Percentiles rank a stretch among this genome's conserved stretches.
Conservation (phyloP, 129 eudicot species). For the Arctium minus region DNA sequence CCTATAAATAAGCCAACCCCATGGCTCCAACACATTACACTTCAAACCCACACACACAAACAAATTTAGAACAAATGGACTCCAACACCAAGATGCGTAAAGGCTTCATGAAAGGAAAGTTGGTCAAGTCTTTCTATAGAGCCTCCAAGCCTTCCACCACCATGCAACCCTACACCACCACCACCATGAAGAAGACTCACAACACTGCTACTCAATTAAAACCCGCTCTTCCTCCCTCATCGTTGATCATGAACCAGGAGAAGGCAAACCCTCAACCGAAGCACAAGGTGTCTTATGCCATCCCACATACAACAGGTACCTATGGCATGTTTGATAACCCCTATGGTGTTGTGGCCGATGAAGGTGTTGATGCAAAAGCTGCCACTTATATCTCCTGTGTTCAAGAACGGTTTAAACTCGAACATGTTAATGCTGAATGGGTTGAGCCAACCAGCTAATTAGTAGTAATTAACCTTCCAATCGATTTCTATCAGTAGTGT, state of each 20-base stretch:
- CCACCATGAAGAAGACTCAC: constrained; percentile 17
- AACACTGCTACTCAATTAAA: not conserved
- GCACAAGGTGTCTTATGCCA: constrained; percentile 46
- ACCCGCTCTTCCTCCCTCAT: constrained; percentile 28
- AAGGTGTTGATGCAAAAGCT: constrained; percentile 60
- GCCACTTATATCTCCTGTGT: constrained; percentile 66
- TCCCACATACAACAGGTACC: constrained; percentile 25
- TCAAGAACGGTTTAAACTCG: constrained; percentile 66
- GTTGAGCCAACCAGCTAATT: constrained; percentile 21
- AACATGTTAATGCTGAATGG: constrained; percentile 30
- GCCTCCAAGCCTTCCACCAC: constrained; percentile 37
- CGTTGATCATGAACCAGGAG: constrained; percentile 55
- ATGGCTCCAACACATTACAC: constrained; percentile 15
- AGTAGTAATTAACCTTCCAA: not conserved
- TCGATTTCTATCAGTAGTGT: constrained; percentile 2
- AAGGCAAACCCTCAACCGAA: constrained; percentile 38
- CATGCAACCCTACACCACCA: constrained; percentile 21
- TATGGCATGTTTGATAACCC: constrained; percentile 44
- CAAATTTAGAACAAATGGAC: constrained; percentile 36
- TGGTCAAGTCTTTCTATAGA: constrained; percentile 39
- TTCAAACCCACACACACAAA: not conserved
- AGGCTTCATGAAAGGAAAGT: constrained; percentile 54
- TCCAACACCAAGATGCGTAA: constrained; percentile 48
- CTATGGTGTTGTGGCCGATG: constrained; percentile 51
- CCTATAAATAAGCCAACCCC: constrained; percentile 20